Percentiles rank a stretch among this genome's conserved stretches.
These are phyloP conservation scores for Skeletonema grethae DNA, from an alignment of 108 stramenopile genomes.

Conservation along the genomic window DNA sequence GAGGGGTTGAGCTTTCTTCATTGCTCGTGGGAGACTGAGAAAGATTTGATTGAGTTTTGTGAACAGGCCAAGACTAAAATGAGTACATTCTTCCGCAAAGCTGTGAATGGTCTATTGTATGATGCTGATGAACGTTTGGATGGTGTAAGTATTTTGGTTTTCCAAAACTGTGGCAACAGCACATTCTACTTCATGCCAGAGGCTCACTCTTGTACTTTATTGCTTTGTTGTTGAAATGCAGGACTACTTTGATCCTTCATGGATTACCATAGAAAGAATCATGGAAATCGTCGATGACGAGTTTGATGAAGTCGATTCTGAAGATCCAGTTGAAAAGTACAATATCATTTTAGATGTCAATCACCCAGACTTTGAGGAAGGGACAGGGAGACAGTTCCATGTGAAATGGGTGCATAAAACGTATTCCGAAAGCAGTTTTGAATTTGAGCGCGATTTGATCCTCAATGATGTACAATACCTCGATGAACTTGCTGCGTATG, in stretches of 20 bases:
- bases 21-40: constrained; percentile 85
- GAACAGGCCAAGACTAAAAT: constrained; percentile 68
- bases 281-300: constrained; percentile 53
- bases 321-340: constrained; percentile 26
- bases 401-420: constrained; percentile 79
- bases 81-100: constrained; percentile 78
- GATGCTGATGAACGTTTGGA: constrained; percentile 82
- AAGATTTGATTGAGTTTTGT: constrained; percentile 75
- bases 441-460: constrained; percentile 88
- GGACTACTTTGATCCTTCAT: constrained; percentile 89
- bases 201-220: background rate
- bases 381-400: constrained; percentile 76
- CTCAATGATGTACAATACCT: constrained; percentile 75
- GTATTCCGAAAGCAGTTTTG: constrained; percentile 71
- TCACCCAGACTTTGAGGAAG: constrained; percentile 60
- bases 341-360: constrained; percentile 79
- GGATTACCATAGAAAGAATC: constrained; percentile 78
- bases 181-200: background rate
- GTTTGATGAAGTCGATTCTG: constrained; percentile 29
- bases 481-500: constrained; percentile 55
- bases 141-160: constrained; percentile 51
- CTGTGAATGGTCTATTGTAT: constrained; percentile 65
- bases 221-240: constrained; percentile 1
- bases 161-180: background rate
- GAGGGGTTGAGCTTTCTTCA: constrained; percentile 73